Conservation (phyloP, 768 basidiomycete species). For the Mycena crocata region DNA sequence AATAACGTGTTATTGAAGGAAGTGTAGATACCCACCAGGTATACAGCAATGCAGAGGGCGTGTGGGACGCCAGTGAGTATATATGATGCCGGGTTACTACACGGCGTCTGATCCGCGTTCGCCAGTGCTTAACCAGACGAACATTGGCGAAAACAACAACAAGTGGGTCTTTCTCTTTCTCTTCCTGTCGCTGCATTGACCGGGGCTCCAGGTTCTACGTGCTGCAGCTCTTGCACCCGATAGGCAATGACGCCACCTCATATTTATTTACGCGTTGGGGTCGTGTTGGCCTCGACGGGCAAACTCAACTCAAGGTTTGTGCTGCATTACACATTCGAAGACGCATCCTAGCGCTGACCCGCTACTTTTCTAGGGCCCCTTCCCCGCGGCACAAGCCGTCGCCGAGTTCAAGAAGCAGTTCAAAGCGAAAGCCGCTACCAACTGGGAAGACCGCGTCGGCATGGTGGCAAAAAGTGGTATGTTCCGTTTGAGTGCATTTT, state of each 20-base stretch:
- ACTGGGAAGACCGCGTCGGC: slow-evolving; percentile 63
- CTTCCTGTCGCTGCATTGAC: background rate
- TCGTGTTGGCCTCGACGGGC: slow-evolving; percentile 69
- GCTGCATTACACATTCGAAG: background rate
- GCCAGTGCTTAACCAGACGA: slow-evolving; percentile 66
- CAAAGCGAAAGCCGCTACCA: slow-evolving; percentile 60
- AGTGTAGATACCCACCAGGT: slow-evolving; percentile 63
- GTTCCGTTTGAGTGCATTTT: background rate
- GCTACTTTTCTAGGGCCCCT: slow-evolving; percentile 57
- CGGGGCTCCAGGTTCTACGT: slow-evolving; percentile 62
- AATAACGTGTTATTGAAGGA: background rate
- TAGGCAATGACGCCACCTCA: slow-evolving; percentile 49
- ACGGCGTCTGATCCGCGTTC: background rate
- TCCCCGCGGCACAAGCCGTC: slow-evolving; percentile 50
- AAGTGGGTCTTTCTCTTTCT: slow-evolving; percentile 50
- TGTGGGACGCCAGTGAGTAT: slow-evolving; percentile 62
- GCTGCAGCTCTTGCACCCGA: slow-evolving; percentile 65
- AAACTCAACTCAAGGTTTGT: slow-evolving; percentile 59
- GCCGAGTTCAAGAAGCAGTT: slow-evolving; percentile 72
- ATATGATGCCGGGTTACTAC: background rate
- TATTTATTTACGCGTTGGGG: slow-evolving; percentile 68
- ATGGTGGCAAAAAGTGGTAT: slow-evolving; percentile 65
- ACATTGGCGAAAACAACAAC: slow-evolving; percentile 59
- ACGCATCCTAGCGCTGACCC: background rate
- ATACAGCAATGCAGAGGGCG: slow-evolving; percentile 50